Evolutionary conservation across 2,329 filamentous ascomycete species (phyloP).

Genomic region (Aureobasidium pullulans): DNA sequence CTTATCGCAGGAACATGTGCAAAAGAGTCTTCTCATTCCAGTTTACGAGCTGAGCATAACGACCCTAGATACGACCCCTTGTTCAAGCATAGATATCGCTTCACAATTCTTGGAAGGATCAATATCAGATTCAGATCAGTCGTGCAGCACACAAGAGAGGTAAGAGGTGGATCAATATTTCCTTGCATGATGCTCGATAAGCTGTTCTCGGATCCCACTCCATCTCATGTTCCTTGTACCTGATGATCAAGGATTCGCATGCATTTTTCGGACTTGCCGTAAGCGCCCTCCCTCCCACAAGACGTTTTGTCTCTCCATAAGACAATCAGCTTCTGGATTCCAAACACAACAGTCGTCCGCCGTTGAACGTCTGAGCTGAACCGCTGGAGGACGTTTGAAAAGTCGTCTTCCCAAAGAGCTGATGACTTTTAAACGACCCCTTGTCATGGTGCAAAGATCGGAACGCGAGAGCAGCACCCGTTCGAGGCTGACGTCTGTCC

Average conservation of each 20-base stretch:
- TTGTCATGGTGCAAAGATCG: not conserved
- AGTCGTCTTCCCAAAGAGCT: not conserved
- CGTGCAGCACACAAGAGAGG: not conserved
- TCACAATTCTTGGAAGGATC: not conserved
- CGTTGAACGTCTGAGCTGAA: not conserved
- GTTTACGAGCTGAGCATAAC: not conserved
- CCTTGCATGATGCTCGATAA: not conserved
- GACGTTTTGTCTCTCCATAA: not conserved
- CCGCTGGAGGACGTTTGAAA: not conserved
- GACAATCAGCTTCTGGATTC: not conserved
- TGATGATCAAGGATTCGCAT: slow-evolving; percentile 1
- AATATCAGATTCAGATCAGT: not conserved
- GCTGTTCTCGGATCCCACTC: not conserved
- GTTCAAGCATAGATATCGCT: not conserved
- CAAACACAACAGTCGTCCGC: not conserved
- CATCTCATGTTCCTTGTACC: not conserved
- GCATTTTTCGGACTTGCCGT: not conserved
- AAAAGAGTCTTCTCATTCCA: not conserved
- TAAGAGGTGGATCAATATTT: not conserved
- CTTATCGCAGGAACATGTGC: not conserved
- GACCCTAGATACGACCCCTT: not conserved
- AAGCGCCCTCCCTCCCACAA: not conserved
- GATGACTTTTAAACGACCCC: not conserved
- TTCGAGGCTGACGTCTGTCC: slow-evolving; percentile 3
- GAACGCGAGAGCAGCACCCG: not conserved